Conservation (phyloP, 192 early-diverging fungal species). For the Backusella tuberculispora region DNA sequence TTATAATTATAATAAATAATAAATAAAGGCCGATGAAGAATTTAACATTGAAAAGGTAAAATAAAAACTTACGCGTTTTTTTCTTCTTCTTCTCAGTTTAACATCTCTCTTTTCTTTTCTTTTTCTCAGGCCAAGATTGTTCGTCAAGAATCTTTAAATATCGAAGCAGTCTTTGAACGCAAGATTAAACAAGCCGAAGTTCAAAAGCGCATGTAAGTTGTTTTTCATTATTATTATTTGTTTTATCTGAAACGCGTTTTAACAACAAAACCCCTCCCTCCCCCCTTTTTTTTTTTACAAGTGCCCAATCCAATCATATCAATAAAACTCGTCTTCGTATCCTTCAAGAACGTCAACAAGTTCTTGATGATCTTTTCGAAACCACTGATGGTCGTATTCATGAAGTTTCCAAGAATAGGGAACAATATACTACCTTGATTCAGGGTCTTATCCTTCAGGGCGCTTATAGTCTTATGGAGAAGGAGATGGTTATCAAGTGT, state of each 20-base stretch:
- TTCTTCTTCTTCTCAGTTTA: background rate
- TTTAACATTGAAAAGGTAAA: constrained; percentile 98
- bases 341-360: constrained; percentile 85
- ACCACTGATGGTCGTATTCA: constrained; percentile 69
- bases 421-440: constrained; percentile 67
- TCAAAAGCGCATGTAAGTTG: constrained; percentile 85
- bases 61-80: background rate
- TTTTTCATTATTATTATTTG: too few species aligned
- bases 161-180: constrained; percentile 94
- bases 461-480: constrained; percentile 87
- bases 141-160: constrained; percentile 94
- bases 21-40: constrained; percentile 91
- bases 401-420: constrained; percentile 57
- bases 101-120: background rate
- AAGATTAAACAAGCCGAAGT: constrained; percentile 98
- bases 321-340: constrained; percentile 95
- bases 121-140: constrained; percentile 87
- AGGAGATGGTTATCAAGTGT: constrained; percentile 67
- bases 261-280: background rate
- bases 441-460: constrained; percentile 82
- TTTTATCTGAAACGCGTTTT: too few species aligned
- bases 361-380: constrained; percentile 81
- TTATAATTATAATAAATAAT: background rate
- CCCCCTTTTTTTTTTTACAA: constrained; percentile 32
- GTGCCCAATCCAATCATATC: constrained; percentile 91